Percentiles rank a stretch among this genome's conserved stretches.
phyloP scores from a whole-genome alignment of 371 early-diverging fungal species.

The Mortierella sp. region DNA sequence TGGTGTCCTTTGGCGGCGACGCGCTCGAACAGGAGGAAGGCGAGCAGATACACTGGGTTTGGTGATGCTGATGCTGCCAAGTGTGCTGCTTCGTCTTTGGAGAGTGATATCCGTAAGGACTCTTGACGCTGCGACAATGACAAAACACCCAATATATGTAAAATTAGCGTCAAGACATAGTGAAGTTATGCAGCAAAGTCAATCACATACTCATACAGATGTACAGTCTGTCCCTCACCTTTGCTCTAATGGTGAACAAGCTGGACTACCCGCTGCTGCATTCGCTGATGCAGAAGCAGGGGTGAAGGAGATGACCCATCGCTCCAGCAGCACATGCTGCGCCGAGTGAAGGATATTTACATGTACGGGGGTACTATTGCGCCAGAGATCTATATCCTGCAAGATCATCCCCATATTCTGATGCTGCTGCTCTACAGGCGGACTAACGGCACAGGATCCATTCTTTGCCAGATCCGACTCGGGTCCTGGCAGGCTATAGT shows the following conservation, averaged over 20 bases:
- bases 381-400: constrained; percentile 46
- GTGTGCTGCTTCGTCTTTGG: constrained; percentile 22
- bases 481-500: neutral
- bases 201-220: too few relatives aligned
- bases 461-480: neutral
- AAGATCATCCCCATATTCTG: constrained; percentile 30
- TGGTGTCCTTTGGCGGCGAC: constrained; percentile 49
- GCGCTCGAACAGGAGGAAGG: constrained; percentile 16
- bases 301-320: constrained; percentile 53
- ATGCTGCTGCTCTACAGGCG: neutral
- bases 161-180: constrained; percentile 14
- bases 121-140: constrained; percentile 23
- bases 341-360: constrained; percentile 43
- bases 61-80: constrained; percentile 13
- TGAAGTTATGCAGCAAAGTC: too few relatives aligned
- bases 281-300: constrained; percentile 3
- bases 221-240: too few relatives aligned
- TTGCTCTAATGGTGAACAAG: too few relatives aligned
- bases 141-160: neutral
- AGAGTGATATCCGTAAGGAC: constrained; percentile 33
- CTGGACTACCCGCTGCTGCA: constrained; percentile 11
- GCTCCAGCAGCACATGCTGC: constrained; percentile 35
- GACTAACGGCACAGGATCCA: neutral
- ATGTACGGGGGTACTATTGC: constrained; percentile 43
- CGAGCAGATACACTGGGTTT: constrained; percentile 12